Evolutionary conservation across 495 filamentous ascomycete species (phyloP), one percentile per base, ranked within the genome.

Genomic region (Glarea lozoyensis): DNA sequence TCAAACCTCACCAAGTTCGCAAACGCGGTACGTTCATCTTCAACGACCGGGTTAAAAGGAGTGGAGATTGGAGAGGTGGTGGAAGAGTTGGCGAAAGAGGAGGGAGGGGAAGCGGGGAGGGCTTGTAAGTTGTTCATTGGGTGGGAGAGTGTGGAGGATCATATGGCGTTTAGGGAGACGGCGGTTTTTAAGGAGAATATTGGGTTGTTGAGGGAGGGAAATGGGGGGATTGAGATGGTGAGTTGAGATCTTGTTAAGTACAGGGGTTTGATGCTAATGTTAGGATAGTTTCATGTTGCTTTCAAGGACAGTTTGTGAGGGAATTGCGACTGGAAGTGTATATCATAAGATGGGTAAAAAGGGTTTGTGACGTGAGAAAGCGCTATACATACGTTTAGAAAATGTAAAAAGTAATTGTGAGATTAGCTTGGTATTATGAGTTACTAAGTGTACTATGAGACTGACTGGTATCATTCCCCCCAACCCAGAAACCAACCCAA

Each of bases 71-170:
- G 49, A 0, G 35, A 43, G 16, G 35, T 31, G 3, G 36, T 53
- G 4, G 49, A 53, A 32, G 39, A 48, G 25, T 18, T 53, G 12
- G 40, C 12, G 31, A 48, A 40, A 27, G 24, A 38, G 10, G 40
- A 32, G 11, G 33, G 19, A 18, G 35, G 13, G 17, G 20, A 13
- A 19, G 18, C 20, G 9, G 44, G 49, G 1, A 48, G 48, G 17
- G 49, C 30, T 1, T 29, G 44, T 9, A 40, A 48, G 25, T 10
- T 40, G 1, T 37, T 41, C 10, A 35, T 48, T n/a, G 44, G 44
- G 13, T 53, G 49, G 49, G 23, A 40, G 21, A 44, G 34, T 21
- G 41, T 40, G 23, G 49, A 53, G 29, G 20, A 18, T 34, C 49
- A 53, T 42, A 32, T 44, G 44, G 21, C 38, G 25, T 48, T 45